Evolutionary conservation across 225 moss, liverwort and hornwort species (phyloP), one percentile per base, ranked within the genome.

Genomic region (Physcomitrium patens): DNA sequence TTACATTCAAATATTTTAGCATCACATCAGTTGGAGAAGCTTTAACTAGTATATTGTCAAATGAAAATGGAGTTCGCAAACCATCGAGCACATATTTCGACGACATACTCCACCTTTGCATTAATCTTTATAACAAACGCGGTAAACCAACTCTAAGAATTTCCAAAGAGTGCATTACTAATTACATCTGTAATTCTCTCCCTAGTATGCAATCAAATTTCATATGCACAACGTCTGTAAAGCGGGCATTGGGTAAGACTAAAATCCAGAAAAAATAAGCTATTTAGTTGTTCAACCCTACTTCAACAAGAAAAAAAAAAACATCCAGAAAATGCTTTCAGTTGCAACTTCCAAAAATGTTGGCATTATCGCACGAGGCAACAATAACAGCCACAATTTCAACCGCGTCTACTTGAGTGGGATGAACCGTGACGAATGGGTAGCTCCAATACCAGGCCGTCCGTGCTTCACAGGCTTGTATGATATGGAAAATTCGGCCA

Each of bases 401-500:
- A 41, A 72, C n/a, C 51, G 7, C 27, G 18, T 69, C 68, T 80
- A 78, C 78, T 82, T 82, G 12, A 82, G 78, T 12, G 73, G 82
- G 58, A 82, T 82, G 60, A 77, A 81, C n/a, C 81, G 71, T 8
- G 74, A 78, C 45, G 78, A 82, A 64, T 78, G 82, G 31, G 78
- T 74, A 48, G 78, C 82, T 68, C 78, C 78, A 12, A 82, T 78
- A 78, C 74, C 78, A 42, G 78, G 78, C 23, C 73, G 55, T 8
- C 82, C 78, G 52, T 75, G 87, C 63, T 82, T 74, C 56, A 83
- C 72, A 45, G 65, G 68, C 72, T 78, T 81, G 75, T 78, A 54
- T 28, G 63, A 77, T 51, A 87, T 90, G 12, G 81, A 90, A 52
- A 90, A 90, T 77, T 87, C 87, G 5, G 78, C 90, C 75, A 87